phyloP scores from a whole-genome alignment of 805 yeast genomes.

The Candida pseudoglaebosa region DNA sequence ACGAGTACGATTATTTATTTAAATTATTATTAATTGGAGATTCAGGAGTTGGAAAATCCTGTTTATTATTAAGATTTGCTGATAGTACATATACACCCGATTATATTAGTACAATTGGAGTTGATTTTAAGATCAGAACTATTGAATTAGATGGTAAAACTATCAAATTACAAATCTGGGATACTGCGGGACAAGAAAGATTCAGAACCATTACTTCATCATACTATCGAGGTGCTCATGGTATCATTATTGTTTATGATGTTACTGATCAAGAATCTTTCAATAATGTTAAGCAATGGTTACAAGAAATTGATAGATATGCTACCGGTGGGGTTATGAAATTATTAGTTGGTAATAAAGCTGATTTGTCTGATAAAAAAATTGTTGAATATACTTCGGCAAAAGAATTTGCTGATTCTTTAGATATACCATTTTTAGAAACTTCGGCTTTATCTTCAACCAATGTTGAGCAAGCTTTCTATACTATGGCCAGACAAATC shows the following conservation, averaged over 20 bases:
- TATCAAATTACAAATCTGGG: slow-evolving; percentile 98
- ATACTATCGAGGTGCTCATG: slow-evolving; percentile 98
- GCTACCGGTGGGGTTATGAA: slow-evolving; percentile 98
- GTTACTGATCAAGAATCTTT: slow-evolving; percentile 96
- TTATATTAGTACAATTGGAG: slow-evolving; percentile 96
- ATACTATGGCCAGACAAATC: slow-evolving; percentile 98
- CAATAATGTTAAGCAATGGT: slow-evolving; percentile 96
- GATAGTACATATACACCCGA: slow-evolving; percentile 97
- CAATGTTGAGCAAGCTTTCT: slow-evolving; percentile 96
- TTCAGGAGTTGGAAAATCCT: slow-evolving; percentile 95
- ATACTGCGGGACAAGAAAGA: slow-evolving; percentile 98
- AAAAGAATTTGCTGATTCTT: slow-evolving; percentile 94
- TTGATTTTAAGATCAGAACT: slow-evolving; percentile 87
- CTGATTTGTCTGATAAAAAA: slow-evolving; percentile 89
- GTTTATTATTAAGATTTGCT: slow-evolving; percentile 90
- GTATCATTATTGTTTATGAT: slow-evolving; percentile 95
- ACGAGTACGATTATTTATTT: slow-evolving; percentile 96
- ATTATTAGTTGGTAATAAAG: slow-evolving; percentile 93
- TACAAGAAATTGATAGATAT: slow-evolving; percentile 96
- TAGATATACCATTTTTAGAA: slow-evolving; percentile 91
- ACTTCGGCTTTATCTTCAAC: slow-evolving; percentile 94
- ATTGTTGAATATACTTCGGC: slow-evolving; percentile 95
- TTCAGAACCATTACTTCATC: slow-evolving; percentile 97
- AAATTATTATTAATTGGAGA: slow-evolving; percentile 94
- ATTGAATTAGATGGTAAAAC: slow-evolving; percentile 95